Conservation (phyloP, 352 stramenopile genomes). For the Pythium periplocum region DNA sequence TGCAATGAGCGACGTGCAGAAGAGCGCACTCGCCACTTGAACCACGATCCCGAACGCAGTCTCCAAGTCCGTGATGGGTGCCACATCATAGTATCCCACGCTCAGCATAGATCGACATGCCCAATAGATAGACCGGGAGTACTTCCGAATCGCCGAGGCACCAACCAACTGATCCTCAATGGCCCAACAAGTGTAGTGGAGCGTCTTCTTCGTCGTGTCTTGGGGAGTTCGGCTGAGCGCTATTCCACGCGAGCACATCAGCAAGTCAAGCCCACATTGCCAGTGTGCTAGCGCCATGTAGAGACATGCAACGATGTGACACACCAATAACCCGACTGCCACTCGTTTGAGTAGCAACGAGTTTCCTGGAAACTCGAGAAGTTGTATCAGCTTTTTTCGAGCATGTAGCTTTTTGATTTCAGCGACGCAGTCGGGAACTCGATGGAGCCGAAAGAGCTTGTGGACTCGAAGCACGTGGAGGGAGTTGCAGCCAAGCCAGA, state of each 20-base stretch:
- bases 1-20: slow-evolving; percentile 57
- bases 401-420: slow-evolving; percentile 48
- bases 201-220: neutral
- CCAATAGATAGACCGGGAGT: slow-evolving; percentile 56
- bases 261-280: slow-evolving; percentile 56
- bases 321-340: slow-evolving; percentile 33
- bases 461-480: slow-evolving; percentile 48
- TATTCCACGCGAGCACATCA: slow-evolving; percentile 26
- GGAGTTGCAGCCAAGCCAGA: slow-evolving; percentile 37
- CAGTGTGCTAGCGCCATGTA: slow-evolving; percentile 69
- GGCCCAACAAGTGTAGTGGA: slow-evolving; percentile 51
- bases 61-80: slow-evolving; percentile 42
- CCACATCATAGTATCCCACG: slow-evolving; percentile 59
- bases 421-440: slow-evolving; percentile 32
- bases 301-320: slow-evolving; percentile 54
- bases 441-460: slow-evolving; percentile 56
- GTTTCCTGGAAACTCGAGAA: slow-evolving; percentile 55
- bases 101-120: slow-evolving; percentile 49
- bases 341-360: slow-evolving; percentile 46
- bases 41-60: slow-evolving; percentile 50
- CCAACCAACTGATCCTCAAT: slow-evolving; percentile 63
- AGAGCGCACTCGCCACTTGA: slow-evolving; percentile 54
- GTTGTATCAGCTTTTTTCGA: slow-evolving; percentile 30
- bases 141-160: slow-evolving; percentile 35
- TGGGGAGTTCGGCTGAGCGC: neutral